Conservation (phyloP, 2,329 filamentous ascomycete genomes). For the Botrytis aclada region DNA sequence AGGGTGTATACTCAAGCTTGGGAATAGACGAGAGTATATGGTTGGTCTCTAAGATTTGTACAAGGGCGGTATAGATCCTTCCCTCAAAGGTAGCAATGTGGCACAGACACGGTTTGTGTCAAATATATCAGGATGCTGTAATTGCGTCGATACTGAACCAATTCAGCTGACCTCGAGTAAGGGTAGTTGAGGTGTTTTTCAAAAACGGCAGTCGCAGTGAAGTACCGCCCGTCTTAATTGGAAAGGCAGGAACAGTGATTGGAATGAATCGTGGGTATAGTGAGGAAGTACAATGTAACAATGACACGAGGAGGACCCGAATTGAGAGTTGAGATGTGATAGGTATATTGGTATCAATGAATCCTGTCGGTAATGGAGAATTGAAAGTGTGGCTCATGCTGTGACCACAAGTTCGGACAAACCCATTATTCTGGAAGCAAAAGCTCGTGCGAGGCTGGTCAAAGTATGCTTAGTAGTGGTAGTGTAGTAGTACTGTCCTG, state of each 20-base stretch:
- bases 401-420: slow-evolving; percentile 32
- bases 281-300: slow-evolving; percentile 23
- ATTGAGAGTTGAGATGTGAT: slow-evolving; percentile 23
- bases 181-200: slow-evolving; percentile 21
- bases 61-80: slow-evolving; percentile 24
- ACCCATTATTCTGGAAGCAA: slow-evolving; percentile 37
- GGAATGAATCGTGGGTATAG: slow-evolving; percentile 17
- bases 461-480: slow-evolving; percentile 20
- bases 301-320: slow-evolving; percentile 24
- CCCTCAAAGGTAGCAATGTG: slow-evolving; percentile 28
- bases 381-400: slow-evolving; percentile 36
- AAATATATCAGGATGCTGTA: slow-evolving; percentile 29
- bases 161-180: slow-evolving; percentile 29
- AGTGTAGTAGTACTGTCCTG: neutral
- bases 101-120: slow-evolving; percentile 30
- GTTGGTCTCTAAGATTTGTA: slow-evolving; percentile 16
- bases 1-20: neutral
- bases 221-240: slow-evolving; percentile 32
- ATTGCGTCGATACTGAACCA: slow-evolving; percentile 26
- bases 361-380: slow-evolving; percentile 30
- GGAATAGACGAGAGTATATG: slow-evolving; percentile 11
- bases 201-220: slow-evolving; percentile 31
- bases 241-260: slow-evolving; percentile 23
- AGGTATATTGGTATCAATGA: slow-evolving; percentile 26
- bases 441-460: slow-evolving; percentile 31